phyloP scores from a whole-genome alignment of 805 yeast species.

The Cyberlindnera suaveolens region DNA sequence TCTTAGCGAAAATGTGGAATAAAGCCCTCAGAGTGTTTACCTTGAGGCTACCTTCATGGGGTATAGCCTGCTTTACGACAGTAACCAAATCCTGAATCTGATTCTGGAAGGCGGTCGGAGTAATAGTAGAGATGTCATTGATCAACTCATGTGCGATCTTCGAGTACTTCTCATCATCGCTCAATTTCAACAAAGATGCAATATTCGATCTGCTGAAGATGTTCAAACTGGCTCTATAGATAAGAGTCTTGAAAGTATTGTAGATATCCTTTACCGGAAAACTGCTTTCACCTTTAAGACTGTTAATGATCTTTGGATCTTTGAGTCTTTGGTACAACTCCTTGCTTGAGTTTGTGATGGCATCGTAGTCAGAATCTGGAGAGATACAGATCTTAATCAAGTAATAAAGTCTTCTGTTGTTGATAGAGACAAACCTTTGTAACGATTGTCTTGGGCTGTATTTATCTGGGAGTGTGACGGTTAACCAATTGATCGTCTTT shows the following conservation, averaged over 20 bases:
- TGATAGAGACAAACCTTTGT: slow-evolving; percentile 43
- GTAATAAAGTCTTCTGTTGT: slow-evolving; percentile 54
- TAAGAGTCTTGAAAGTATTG: slow-evolving; percentile 46
- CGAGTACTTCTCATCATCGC: slow-evolving; percentile 25
- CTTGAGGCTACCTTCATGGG: slow-evolving; percentile 17
- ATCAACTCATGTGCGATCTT: slow-evolving; percentile 46
- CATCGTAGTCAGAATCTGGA: slow-evolving; percentile 51
- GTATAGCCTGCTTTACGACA: slow-evolving; percentile 26
- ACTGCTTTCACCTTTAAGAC: slow-evolving; percentile 25
- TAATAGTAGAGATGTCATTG: slow-evolving; percentile 48
- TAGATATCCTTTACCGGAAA: slow-evolving; percentile 45
- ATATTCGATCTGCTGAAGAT: slow-evolving; percentile 64
- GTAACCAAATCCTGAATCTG: slow-evolving; percentile 48
- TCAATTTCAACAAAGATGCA: slow-evolving; percentile 41
- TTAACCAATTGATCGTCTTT: slow-evolving; percentile 57
- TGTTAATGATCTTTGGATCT: slow-evolving; percentile 43
- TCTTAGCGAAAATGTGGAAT: slow-evolving; percentile 48
- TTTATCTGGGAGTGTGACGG: slow-evolving; percentile 48
- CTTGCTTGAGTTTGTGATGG: slow-evolving; percentile 53
- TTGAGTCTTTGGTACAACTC: slow-evolving; percentile 53
- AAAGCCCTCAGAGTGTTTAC: slow-evolving; percentile 47
- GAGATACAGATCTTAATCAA: slow-evolving; percentile 49
- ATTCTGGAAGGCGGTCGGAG: slow-evolving; percentile 59
- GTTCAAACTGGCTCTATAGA: slow-evolving; percentile 56
- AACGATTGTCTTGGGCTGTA: slow-evolving; percentile 44